Evolutionary conservation across 352 stramenopile species (phyloP), one percentile per base, ranked within the genome.

Genomic region (Globisporangium apiculatum): DNA sequence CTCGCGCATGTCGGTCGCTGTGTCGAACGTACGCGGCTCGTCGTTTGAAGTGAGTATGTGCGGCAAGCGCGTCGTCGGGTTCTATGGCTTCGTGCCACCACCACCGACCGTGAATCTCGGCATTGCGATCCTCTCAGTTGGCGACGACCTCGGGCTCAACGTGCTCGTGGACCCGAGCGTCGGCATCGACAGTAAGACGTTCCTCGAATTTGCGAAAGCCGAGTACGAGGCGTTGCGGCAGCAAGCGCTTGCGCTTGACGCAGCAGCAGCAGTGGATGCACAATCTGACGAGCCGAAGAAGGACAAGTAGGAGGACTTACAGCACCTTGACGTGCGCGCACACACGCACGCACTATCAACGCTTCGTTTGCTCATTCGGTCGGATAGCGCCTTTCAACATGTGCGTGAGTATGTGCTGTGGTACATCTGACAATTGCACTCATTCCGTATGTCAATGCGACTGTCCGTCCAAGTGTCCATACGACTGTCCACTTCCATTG

Each of bases 81-180:
- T 86, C 50, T 89, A 75, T 48, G 83, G 76, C 8, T 93, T 93
- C 55, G 73, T 91, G 51, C 83, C 83, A 10, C 83, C 83, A n/a
- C 83, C 83, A 52, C 83, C 83, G 48, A 81, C 72, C 3, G 80
- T 93, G 56, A 93, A 93, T 59, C 67, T 93, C 14, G 83, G 83
- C 46, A 69, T 93, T 18, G 79, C 77, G 43, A 83, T 91, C 38
- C 68, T 89, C 24, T 89, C 78, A 15, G 70, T 87, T 49, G 80
- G 80, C 51, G 80, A 89, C 47, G 66, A 82, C 42, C 72, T 93
- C 4, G 80, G 81, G 1, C 66, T 90, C 15, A 91, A 89, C 53
- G 81, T 89, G 47, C 71, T 88, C 17, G 79, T 90, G 54, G 83
- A 93, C 60, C 72, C 76, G 49, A 79, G 68, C 47, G 79, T 93